These are phyloP conservation scores for Gregarina niphandrodes DNA, from an alignment of 169 alveolate genomes.

Conservation along the genomic window DNA sequence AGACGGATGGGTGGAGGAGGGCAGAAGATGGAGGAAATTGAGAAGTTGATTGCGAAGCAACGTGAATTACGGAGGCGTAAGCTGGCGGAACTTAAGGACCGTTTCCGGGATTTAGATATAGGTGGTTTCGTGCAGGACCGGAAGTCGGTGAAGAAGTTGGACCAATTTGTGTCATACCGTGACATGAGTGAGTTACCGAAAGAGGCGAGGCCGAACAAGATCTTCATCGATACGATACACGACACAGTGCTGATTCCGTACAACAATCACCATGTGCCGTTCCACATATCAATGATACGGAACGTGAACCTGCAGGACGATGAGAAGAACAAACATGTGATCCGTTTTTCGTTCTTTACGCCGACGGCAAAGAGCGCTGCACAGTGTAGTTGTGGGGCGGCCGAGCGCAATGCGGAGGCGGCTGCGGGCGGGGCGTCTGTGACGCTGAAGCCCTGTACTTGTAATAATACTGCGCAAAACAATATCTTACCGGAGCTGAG, in stretches of 20 bases:
- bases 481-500: slow-evolving; percentile 13
- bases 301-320: slow-evolving; percentile 12
- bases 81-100: neutral
- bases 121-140: no score
- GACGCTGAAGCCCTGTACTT: slow-evolving; percentile 10
- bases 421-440: slow-evolving; percentile 11
- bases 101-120: neutral
- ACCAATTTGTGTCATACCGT: no score
- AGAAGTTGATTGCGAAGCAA: neutral
- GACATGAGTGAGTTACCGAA: neutral
- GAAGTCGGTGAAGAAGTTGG: no score
- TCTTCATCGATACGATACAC: slow-evolving; percentile 10
- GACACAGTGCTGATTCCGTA: slow-evolving; percentile 15
- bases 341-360: no score
- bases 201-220: slow-evolving; percentile 4
- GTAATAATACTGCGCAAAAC: no score
- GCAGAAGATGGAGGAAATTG: neutral
- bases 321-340: neutral
- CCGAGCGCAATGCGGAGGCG: neutral
- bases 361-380: neutral
- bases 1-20: neutral
- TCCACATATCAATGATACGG: slow-evolving; percentile 17
- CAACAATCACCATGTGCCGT: slow-evolving; percentile 9
- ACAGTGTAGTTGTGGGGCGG: neutral
- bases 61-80: neutral